Evolutionary conservation across 345 rosid genomes (phyloP).

Genomic region (thale cress (Arabidopsis thaliana)): DNA sequence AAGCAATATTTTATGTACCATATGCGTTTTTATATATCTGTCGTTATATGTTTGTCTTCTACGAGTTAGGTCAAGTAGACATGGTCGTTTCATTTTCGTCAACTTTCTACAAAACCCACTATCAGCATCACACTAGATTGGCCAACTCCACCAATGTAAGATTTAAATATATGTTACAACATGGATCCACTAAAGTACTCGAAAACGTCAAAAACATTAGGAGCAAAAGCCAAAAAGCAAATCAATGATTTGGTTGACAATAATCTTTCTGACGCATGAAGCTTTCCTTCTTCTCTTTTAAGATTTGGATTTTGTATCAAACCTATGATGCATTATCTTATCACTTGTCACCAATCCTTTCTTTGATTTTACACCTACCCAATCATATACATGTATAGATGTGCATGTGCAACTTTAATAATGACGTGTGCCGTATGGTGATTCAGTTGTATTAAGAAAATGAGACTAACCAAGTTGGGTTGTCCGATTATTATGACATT

Average conservation of each 20-base stretch:
- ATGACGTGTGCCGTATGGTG: constrained; percentile 8
- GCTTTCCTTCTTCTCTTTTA: constrained; percentile 6
- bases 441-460: background rate
- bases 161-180: background rate
- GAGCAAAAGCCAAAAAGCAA: constrained; percentile 31
- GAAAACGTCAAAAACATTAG: constrained; percentile 27
- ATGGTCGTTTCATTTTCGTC: constrained; percentile 23
- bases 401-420: constrained; percentile 25
- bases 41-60: constrained; percentile 32
- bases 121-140: constrained; percentile 33
- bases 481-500: background rate
- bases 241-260: constrained; percentile 37
- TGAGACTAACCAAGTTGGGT: background rate
- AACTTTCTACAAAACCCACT: constrained; percentile 23
- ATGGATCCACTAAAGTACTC: constrained; percentile 31
- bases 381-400: constrained; percentile 28
- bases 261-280: constrained; percentile 30
- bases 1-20: constrained; percentile 10
- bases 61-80: constrained; percentile 35
- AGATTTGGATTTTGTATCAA: constrained; percentile 34
- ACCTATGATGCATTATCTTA: constrained; percentile 36
- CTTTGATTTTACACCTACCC: constrained; percentile 20
- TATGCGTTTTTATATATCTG: constrained; percentile 8
- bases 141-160: constrained; percentile 21
- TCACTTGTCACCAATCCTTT: constrained; percentile 28